These are phyloP conservation scores for Solanum chilense DNA, from an alignment of 257 asterid species.

Conservation along the genomic window DNA sequence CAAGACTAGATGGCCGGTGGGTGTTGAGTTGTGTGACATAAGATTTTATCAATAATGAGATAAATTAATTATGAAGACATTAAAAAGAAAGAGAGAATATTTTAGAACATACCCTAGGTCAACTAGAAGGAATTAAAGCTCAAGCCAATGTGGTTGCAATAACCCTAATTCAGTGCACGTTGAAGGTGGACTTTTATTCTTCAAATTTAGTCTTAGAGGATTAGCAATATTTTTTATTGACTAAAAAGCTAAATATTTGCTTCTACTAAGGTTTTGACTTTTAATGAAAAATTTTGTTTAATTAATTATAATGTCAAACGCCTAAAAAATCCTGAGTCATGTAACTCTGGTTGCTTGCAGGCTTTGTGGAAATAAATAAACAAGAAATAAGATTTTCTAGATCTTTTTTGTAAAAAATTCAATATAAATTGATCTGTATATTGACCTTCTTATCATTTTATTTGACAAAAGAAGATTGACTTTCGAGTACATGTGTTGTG, in stretches of 20 bases:
- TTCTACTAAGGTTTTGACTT: not conserved
- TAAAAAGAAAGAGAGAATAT: not conserved
- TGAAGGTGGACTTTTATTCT: conserved; percentile 6
- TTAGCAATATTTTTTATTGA: not conserved
- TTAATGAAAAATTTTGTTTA: not conserved
- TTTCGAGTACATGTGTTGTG: not conserved
- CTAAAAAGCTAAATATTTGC: not conserved
- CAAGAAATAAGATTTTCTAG: not conserved
- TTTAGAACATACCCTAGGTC: not conserved
- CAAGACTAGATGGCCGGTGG: not conserved
- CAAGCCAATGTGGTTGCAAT: not conserved
- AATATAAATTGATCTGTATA: not conserved
- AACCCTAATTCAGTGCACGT: not conserved
- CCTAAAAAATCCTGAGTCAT: not conserved
- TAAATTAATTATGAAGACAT: not conserved
- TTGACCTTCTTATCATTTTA: not conserved
- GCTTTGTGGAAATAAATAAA: not conserved
- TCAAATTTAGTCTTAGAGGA: not conserved
- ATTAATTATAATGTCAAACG: not conserved
- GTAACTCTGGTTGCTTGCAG: not conserved
- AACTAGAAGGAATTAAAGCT: not conserved
- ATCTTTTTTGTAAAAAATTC: not conserved
- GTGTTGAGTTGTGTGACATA: not conserved
- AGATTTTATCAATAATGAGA: not conserved
- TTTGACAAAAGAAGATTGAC: not conserved